phyloP scores from a whole-genome alignment of 106 monocot species.

The Acorus gramineus region DNA sequence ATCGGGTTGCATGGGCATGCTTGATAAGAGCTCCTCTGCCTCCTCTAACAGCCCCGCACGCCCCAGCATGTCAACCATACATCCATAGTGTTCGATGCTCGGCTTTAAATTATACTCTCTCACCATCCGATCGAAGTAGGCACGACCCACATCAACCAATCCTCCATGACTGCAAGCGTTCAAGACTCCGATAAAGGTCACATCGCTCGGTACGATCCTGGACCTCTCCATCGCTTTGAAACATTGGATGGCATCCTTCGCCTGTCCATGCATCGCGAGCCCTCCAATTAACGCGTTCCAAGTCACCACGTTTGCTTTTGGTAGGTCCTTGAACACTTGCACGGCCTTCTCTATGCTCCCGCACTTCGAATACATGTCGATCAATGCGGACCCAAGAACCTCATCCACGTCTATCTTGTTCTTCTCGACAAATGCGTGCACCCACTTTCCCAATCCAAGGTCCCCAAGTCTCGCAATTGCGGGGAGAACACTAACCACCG shows the following conservation, averaged over 20 bases:
- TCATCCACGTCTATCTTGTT: slow-evolving; percentile 33
- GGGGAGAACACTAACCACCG: slow-evolving; percentile 39
- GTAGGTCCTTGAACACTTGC: slow-evolving; percentile 39
- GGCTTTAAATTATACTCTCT: slow-evolving; percentile 14
- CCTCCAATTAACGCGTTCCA: slow-evolving; percentile 57
- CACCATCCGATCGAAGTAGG: slow-evolving; percentile 19
- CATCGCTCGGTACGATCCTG: slow-evolving; percentile 32
- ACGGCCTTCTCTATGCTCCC: slow-evolving; percentile 42
- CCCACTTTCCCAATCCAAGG: slow-evolving; percentile 39
- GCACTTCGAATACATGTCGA: slow-evolving; percentile 75
- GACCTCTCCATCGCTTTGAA: slow-evolving; percentile 36
- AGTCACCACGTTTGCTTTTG: slow-evolving; percentile 26
- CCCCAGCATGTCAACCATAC: slow-evolving; percentile 35
- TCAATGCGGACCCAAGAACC: slow-evolving; percentile 41
- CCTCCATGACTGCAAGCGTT: slow-evolving; percentile 30
- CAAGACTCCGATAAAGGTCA: slow-evolving; percentile 29
- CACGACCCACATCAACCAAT: slow-evolving; percentile 16
- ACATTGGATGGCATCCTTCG: slow-evolving; percentile 28
- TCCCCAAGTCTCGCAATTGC: slow-evolving; percentile 32
- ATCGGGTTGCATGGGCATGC: slow-evolving; percentile 16
- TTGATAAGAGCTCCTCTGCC: slow-evolving; percentile 19
- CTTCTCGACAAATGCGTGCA: slow-evolving; percentile 25
- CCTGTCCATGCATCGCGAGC: slow-evolving; percentile 47
- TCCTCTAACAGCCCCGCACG: slow-evolving; percentile 28
- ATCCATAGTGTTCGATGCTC: slow-evolving; percentile 27